Evolutionary conservation across 495 filamentous ascomycete species (phyloP), one percentile per base, ranked within the genome.

Genomic region (Xylaria curta): DNA sequence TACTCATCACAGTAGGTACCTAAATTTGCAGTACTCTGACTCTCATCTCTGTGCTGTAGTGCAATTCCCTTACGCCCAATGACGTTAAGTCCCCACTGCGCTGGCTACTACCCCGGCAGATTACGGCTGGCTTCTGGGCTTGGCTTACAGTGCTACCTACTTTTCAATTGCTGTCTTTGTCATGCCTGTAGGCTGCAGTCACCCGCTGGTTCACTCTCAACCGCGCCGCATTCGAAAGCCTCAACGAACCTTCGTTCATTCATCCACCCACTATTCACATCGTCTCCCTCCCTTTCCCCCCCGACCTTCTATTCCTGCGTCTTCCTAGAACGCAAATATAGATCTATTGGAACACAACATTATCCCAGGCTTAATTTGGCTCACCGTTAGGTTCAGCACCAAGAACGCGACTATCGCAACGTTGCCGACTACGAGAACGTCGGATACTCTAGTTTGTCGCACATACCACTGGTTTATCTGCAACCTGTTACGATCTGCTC

Each of bases 11-110:
- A 42, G 38, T 1, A 42, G 9, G 42, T 46, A 46, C 42, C 15
- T 46, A 46, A 0, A 15, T 46, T 4, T 3, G 42, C 36, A 59
- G 38, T 42, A 42, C 38, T 40, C 8, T 40, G 10, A 40, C 38
- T 42, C 9, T 40, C 8, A 40, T 12, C 9, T 8, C 38, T 40
- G 38, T 40, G 10, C 38, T 40, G 38, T 40, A 12, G 4, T 56
- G 31, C 24, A 26, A 36, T 54, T 21, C 46, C 31, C 49, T 54
- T 13, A 31, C 31, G 65, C 36, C 65, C 65, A 56, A 67, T 67
- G 65, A 67, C 65, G 65, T 67, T 67, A 63, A 42, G 36, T 42
- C 36, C 38, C 33, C 28, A 38, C 31, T 21, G 33, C 19, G 31
- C 54, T 36, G 54, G 21, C 49, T 21, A 59, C 26, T 9, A 21